phyloP scores from a whole-genome alignment of 805 yeast genomes.

The Wickerhamiella australiensis region DNA sequence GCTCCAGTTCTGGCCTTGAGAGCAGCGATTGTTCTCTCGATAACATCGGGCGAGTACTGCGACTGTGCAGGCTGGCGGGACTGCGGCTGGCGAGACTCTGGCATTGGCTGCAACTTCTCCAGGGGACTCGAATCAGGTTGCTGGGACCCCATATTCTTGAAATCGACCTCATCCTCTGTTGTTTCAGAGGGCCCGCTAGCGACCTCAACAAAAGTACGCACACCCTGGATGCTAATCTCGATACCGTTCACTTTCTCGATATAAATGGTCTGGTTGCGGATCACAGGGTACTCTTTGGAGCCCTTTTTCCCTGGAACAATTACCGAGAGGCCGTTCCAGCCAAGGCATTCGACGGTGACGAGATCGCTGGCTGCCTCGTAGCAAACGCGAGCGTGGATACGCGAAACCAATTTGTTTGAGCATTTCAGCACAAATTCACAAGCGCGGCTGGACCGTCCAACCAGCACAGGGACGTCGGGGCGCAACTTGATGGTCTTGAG shows the following conservation, averaged over 20 bases:
- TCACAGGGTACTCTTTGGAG: conserved; percentile 37
- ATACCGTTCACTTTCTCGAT: conserved; percentile 55
- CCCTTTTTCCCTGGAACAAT: conserved; percentile 39
- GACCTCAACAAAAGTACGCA: conserved; percentile 39
- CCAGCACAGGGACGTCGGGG: conserved; percentile 28
- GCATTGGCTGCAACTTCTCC: conserved; percentile 33
- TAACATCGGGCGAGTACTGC: too few species aligned
- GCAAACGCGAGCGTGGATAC: conserved; percentile 48
- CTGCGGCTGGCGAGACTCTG: too few species aligned
- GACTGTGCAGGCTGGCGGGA: too few species aligned
- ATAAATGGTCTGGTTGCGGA: conserved; percentile 48
- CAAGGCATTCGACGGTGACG: conserved; percentile 55
- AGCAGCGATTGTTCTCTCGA: not conserved
- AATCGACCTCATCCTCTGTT: conserved; percentile 27
- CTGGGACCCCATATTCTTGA: not conserved
- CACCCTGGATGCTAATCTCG: conserved; percentile 60
- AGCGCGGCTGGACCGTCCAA: conserved; percentile 60
- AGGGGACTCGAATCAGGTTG: not conserved
- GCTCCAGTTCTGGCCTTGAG: not conserved
- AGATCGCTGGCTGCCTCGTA: conserved; percentile 32
- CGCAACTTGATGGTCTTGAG: conserved; percentile 17
- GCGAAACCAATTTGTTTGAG: conserved; percentile 48
- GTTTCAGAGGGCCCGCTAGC: conserved; percentile 30
- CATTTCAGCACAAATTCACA: conserved; percentile 40
- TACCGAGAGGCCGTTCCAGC: conserved; percentile 69